Conservation (phyloP, 2,329 filamentous ascomycete species). For the Pochonia chlamydosporia region DNA sequence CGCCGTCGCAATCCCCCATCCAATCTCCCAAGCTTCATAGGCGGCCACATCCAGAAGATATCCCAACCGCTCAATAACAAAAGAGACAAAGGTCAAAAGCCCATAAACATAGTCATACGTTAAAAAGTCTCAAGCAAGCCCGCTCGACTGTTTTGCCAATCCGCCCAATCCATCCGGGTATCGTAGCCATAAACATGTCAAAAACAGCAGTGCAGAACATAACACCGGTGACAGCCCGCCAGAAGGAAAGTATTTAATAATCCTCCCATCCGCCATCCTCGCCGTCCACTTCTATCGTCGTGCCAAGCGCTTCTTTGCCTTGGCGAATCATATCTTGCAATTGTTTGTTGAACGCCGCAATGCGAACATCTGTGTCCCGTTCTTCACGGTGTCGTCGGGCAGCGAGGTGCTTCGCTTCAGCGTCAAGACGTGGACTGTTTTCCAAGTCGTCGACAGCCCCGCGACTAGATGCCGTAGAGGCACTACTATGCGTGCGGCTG, state of each 20-base stretch:
- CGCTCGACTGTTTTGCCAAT: neutral
- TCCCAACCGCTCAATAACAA: neutral
- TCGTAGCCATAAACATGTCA: slow-evolving; percentile 5
- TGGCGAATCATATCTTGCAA: slow-evolving; percentile 84
- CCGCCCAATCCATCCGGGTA: slow-evolving; percentile 2
- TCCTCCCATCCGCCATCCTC: slow-evolving; percentile 37
- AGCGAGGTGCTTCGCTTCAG: slow-evolving; percentile 69
- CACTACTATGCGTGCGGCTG: slow-evolving; percentile 39
- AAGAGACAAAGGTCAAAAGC: neutral
- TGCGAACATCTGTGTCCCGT: slow-evolving; percentile 69
- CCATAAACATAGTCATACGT: neutral
- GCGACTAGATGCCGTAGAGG: slow-evolving; percentile 34
- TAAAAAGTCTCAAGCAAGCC: neutral
- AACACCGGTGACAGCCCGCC: too few species aligned
- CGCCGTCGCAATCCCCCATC: too few species aligned
- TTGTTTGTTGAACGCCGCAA: slow-evolving; percentile 72
- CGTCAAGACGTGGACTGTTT: slow-evolving; percentile 44
- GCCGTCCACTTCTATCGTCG: slow-evolving; percentile 59
- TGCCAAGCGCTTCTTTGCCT: slow-evolving; percentile 79
- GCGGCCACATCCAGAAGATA: too few species aligned
- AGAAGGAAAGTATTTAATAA: slow-evolving; percentile 10
- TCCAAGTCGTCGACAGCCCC: slow-evolving; percentile 14
- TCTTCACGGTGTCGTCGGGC: slow-evolving; percentile 69
- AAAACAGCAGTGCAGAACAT: neutral
- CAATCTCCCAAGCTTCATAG: too few species aligned